Evolutionary conservation across 2,329 filamentous ascomycete genomes (phyloP).

Genomic region (Periconia digitata): DNA sequence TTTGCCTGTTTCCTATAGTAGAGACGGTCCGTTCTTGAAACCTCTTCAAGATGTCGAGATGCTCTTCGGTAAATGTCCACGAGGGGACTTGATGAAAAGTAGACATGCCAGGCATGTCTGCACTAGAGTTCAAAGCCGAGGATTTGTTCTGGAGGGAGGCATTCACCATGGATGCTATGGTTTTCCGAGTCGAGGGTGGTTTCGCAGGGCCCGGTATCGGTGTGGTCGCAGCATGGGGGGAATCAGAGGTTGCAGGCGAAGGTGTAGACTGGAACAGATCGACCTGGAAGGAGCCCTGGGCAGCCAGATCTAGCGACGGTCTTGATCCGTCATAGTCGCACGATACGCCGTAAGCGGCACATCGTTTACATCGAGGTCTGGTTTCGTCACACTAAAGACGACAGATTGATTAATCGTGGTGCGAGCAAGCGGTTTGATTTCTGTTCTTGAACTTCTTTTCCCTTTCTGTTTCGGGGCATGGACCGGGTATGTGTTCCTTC

Average conservation of each 20-base stretch:
- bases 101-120: background rate
- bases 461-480: no score
- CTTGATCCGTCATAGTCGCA: conserved; percentile 49
- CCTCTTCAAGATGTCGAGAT: conserved; percentile 40
- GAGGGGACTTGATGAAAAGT: background rate
- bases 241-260: background rate
- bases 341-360: conserved; percentile 49
- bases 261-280: conserved; percentile 7
- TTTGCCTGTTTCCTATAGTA: conserved; percentile 41
- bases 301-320: conserved; percentile 36
- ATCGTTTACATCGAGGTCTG: conserved; percentile 54
- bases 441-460: no score
- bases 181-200: conserved; percentile 15
- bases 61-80: conserved; percentile 19
- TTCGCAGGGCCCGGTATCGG: conserved; percentile 1
- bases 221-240: background rate
- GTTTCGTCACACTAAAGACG: conserved; percentile 55
- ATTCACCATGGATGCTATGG: conserved; percentile 16
- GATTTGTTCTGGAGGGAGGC: conserved; percentile 8
- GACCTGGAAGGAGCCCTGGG: conserved; percentile 30
- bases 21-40: conserved; percentile 50
- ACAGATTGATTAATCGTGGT: conserved; percentile 4
- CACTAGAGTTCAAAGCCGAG: background rate
- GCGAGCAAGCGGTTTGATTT: no score
- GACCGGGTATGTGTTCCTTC: no score